Evolutionary conservation across 2,329 filamentous ascomycete genomes (phyloP), one percentile per base, ranked within the genome.

Genomic region (Penicillium sp.): DNA sequence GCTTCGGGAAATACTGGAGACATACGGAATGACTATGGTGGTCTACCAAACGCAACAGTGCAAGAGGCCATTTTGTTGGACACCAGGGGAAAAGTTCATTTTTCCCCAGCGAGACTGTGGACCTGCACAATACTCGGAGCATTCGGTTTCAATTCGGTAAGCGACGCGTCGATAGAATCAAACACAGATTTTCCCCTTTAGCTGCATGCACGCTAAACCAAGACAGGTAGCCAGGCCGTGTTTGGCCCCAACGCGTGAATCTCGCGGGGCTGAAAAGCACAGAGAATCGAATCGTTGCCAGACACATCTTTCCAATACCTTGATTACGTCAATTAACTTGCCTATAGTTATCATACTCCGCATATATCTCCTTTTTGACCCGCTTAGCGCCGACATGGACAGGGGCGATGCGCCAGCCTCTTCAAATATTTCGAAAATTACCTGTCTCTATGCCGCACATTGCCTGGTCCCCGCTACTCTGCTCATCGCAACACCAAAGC

Each of bases 401-500:
- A 20, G 15, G 18, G 33, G 15, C 18, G 33, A 20, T 20, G 33
- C 15, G 3, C 9, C 33, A 37, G 18, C 33, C 33, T 20, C 8
- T 20, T 37, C 33, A 20, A 18, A 20, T 37, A 12, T 37, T 10
- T 18, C 20, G 7, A 10, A 37, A 20, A 37, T 37, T 18, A 20
- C 8, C 15, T 20, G 33, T 12, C 33, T 37, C 15, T 37, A 37
- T 18, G 18, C 40, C n/a, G 27, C 37, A 9, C 54, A 56, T 3
- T 50, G 51, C 35, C 38, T 59, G 8, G 45, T 60, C 32, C 51
- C 51, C n/a, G 39, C 46, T 5, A 43, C 43, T 5, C 8, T 53
- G 18, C 35, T 59, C 3, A 18, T 49, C n/a, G 28, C 48, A 20
- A 58, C 54, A 12, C 27, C 51, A 1, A 52, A 50, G 32, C 27